Conservation (phyloP, 2,329 filamentous ascomycete species). For the Monascus ruber region DNA sequence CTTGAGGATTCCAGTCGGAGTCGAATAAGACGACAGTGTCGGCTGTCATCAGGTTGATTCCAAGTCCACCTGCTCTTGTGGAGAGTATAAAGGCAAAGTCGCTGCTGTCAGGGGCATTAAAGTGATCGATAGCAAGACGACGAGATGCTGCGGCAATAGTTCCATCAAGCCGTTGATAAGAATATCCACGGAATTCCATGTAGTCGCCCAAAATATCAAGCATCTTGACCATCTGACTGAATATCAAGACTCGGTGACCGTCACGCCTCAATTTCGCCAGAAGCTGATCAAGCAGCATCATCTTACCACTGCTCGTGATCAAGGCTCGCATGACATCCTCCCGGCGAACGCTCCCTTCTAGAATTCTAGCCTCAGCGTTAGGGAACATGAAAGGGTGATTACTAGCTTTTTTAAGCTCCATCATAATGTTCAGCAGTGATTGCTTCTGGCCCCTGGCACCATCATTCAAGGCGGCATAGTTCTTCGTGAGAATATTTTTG, state of each 20-base stretch:
- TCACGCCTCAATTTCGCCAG: constrained; percentile 86
- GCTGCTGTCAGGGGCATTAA: constrained; percentile 89
- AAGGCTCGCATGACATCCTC: constrained; percentile 87
- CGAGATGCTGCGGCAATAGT: constrained; percentile 82
- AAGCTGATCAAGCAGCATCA: constrained; percentile 97
- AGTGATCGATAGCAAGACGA: constrained; percentile 92
- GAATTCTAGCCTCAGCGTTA: constrained; percentile 78
- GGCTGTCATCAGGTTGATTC: constrained; percentile 97
- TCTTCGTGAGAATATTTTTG: constrained; percentile 95
- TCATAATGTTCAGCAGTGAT: constrained; percentile 94
- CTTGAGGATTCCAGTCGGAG: constrained; percentile 93
- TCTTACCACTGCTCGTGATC: constrained; percentile 95
- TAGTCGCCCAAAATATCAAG: constrained; percentile 93
- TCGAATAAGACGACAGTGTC: constrained; percentile 98
- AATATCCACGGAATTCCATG: constrained; percentile 80
- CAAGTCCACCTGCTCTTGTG: constrained; percentile 89
- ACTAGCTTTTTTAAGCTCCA: constrained; percentile 98
- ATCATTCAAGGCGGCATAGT: constrained; percentile 88
- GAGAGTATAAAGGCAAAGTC: constrained; percentile 96
- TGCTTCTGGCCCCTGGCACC: constrained; percentile 86
- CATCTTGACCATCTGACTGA: constrained; percentile 99
- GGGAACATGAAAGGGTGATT: constrained; percentile 98
- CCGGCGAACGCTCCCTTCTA: constrained; percentile 66
- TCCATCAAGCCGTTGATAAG: constrained; percentile 88
- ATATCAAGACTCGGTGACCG: constrained; percentile 90